A percentile compares a stretch with the other conserved stretches of the same genome.
phyloP scores from a whole-genome alignment of 257 asterid genomes.

The Paulownia fortunei region DNA sequence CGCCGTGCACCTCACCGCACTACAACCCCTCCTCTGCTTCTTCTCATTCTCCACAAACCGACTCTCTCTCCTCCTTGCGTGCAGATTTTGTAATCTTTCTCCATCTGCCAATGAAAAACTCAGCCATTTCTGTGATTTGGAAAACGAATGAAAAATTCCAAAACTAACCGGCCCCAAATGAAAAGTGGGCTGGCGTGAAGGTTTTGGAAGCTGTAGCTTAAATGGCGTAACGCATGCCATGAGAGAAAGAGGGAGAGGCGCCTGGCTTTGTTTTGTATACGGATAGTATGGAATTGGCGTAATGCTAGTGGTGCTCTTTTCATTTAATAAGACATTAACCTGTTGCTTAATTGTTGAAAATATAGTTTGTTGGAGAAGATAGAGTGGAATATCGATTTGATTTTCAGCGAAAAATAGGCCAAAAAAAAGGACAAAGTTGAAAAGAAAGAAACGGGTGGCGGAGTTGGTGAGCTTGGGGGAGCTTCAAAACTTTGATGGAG shows the following conservation, averaged over 20 bases:
- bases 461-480: conserved; percentile 33
- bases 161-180: conserved; percentile 31
- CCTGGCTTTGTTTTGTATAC: background rate
- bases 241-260: background rate
- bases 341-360: background rate
- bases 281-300: no score
- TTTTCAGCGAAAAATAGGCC: background rate
- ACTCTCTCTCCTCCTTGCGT: conserved; percentile 22
- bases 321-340: background rate
- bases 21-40: conserved; percentile 27
- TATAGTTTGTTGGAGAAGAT: background rate
- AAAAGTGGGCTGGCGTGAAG: conserved; percentile 32
- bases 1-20: conserved; percentile 65
- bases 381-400: background rate
- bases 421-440: background rate
- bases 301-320: no score
- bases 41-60: conserved; percentile 10
- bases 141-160: conserved; percentile 38
- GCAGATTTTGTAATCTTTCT: conserved; percentile 10
- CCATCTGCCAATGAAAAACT: conserved; percentile 27
- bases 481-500: conserved; percentile 17
- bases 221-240: conserved; percentile 58
- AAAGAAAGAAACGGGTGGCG: conserved; percentile 22
- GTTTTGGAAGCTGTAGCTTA: conserved; percentile 32
- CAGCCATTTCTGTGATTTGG: conserved; percentile 30